Base-by-base conservation (phyloP, 176 grass and related monocot genomes). In the Typha latifolia region DNA sequence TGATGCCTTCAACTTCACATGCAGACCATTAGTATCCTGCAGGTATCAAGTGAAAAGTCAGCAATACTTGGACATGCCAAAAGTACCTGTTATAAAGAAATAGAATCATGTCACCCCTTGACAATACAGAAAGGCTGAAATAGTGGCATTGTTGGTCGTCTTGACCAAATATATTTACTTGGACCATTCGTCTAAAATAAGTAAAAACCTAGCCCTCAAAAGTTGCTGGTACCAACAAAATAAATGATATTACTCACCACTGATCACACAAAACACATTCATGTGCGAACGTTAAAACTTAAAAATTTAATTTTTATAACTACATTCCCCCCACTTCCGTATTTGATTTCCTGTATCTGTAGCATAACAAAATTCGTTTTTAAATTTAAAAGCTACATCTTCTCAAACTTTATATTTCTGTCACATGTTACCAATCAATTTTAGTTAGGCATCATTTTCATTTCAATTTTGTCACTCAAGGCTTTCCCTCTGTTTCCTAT, bases 11-110 rank as follows among this genome's bases (percentile, higher is more conserved):
- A 99, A 78, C 18, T 83, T 83, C 79, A 90, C 90, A 21, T 87
- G 65, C 79, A 99, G 86, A 63, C 84, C 84, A 71, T 93, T 86
- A 66, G 84, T 90, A 43, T 94, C 95, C 95, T 99, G 84, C 72
- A 51, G 62, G 70, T 62, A 79, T 43, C 37, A 61, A 16, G 65
- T 68, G 52, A 57, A 62, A 81, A 78, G 31, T 78, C 69, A 76
- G 48, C 34, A 82, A 76, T 27, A 74, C 62, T 73, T 66, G 63
- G 57, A 29, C 47, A 62, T 22, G 47, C 27, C 48, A 43, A 70
- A 48, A 50, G 3, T n/a, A 20, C 48, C 21, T 68, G 66, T 75
- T 29, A 63, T 48, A 72, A 51, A 19, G 11, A 62, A 78, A 78
- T 62, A 74, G 69, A 74, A 67, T 70, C 19, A 79, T 19, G 52